Evolutionary conservation across 192 early-diverging fungal species (phyloP), one percentile per base, ranked within the genome.

Genomic region (Obelidium mucronatum): DNA sequence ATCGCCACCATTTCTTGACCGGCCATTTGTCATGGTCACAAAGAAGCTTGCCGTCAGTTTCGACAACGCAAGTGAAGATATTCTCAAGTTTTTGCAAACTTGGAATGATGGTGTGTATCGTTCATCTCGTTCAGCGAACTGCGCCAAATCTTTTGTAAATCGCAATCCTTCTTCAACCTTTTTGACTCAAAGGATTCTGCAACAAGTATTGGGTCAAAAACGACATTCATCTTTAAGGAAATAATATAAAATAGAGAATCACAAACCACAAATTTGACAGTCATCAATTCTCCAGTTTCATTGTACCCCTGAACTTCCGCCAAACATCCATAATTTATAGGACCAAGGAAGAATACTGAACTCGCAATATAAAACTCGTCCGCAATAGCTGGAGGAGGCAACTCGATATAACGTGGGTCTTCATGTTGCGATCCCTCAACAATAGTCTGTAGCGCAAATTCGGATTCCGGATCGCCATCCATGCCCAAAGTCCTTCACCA

Each of bases 21-120:
- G 31, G 11, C 35, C n/a, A 51, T 30, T 68, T 3, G 72, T 35
- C 34, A 74, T 63, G n/a, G 85, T 83, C n/a, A 96, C 90, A 51
- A 86, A 83, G 54, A 98, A 86, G 24, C 89, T 90, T 1, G 96
- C 94, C 0, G 96, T 94, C 40, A 99, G 80, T 67, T 93, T 94
- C 64, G 94, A 94, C 24, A 97, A 85, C 13, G 90, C 81, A 34
- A 96, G 72, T 17, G 87, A 58, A 0, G 86, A 87, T 5, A 95
- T 83, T 11, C 86, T 83, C 19, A 96, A 64, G 65, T 79, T 81
- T 67, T 91, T 93, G 58, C 90, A 89, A 39, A 97, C 86, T 26
- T 82, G 79, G 76, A 83, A 94, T 2, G 89, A 83, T 3, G 94
- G 89, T 37, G 71, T 75, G 84, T 93, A 93, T 6, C 77, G 77